Evolutionary conservation across 495 filamentous ascomycete genomes (phyloP), one percentile per base, ranked within the genome.

Genomic region (Daldinia decipiens): DNA sequence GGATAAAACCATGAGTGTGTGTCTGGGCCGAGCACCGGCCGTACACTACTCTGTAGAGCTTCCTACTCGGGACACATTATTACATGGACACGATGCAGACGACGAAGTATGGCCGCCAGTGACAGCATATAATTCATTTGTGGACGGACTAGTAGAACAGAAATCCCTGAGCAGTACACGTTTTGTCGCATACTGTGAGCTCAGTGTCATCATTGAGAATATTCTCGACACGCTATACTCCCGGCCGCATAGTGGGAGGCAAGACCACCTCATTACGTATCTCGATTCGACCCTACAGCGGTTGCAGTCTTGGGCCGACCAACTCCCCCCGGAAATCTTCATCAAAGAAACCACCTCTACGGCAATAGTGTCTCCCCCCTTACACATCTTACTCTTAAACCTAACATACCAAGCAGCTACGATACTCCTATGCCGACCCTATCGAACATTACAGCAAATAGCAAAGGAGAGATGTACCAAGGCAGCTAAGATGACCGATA

Each of bases 1-100:
- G 60, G 60, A 63, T 43, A 63, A 63, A 34, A 54, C 60, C 12
- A 63, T 63, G 60, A 62, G 60, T 17, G 50, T 63, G 17, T 63
- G 60, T 17, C 60, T 63, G 3, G 60, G 60, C 34, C 34, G 60
- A 38, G 34, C 60, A 7, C 34, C 60, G 5, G 36, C 34, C 9
- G 36, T 63, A 4, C 32, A 40, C 15, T 63, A 38, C 36, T 63
- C 36, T 9, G 34, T 63, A n/a, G 43, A 47, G 5, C 43, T 47
- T 24, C 43, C 43, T 4, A 47, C 43, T 5, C 43, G 43, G 19
- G 43, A 47, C 19, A 47, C 43, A 24, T 12, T 47, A 21, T 21
- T 24, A 24, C 19, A 24, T 2, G 43, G 43, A 2, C 43, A 5
- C 19, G 43, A 47, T 11, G 43, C 43, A 24, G 43, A 47, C 4